Conservation (phyloP, 106 monocot genomes). For the Phalaenopsis aphrodite region DNA sequence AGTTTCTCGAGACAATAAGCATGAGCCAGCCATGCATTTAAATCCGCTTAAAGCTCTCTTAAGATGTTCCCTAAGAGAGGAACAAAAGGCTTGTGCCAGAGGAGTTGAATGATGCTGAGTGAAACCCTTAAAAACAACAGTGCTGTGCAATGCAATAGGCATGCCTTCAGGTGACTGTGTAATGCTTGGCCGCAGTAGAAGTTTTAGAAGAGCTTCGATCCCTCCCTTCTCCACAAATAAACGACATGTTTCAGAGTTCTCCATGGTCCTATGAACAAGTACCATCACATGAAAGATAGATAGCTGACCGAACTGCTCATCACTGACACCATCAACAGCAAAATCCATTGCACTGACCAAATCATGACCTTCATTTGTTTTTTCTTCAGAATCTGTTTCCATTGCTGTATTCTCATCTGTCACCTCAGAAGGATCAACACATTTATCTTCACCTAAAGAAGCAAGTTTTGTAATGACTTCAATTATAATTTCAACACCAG, state of each 20-base stretch:
- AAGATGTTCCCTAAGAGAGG: conserved; percentile 66
- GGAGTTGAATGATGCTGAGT: conserved; percentile 90
- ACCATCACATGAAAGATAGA: conserved; percentile 96
- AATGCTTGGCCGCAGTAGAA: conserved; percentile 81
- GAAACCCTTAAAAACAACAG: conserved; percentile 97
- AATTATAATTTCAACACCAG: conserved; percentile 88
- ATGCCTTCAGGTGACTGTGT: conserved; percentile 94
- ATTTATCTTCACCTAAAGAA: conserved; percentile 44
- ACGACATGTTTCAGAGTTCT: conserved; percentile 92
- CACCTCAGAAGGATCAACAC: conserved; percentile 26
- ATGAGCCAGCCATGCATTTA: conserved; percentile 31
- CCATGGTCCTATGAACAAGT: conserved; percentile 78
- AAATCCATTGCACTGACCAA: conserved; percentile 63
- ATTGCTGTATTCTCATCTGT: conserved; percentile 61
- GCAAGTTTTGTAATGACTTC: conserved; percentile 79
- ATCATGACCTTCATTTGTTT: conserved; percentile 60
- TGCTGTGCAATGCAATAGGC: conserved; percentile 96
- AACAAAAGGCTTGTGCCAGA: conserved; percentile 77
- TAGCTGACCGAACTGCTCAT: conserved; percentile 83
- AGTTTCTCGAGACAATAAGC: conserved; percentile 28
- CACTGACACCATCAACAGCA: conserved; percentile 47
- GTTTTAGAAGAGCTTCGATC: conserved; percentile 63
- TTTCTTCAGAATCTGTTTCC: conserved; percentile 76
- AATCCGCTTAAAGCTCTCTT: conserved; percentile 63
- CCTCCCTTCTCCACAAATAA: conserved; percentile 97